Percentiles rank a stretch among this genome's conserved stretches.
Evolutionary conservation across 2,329 filamentous ascomycete species (phyloP).

Genomic region (Penicillium sp.): DNA sequence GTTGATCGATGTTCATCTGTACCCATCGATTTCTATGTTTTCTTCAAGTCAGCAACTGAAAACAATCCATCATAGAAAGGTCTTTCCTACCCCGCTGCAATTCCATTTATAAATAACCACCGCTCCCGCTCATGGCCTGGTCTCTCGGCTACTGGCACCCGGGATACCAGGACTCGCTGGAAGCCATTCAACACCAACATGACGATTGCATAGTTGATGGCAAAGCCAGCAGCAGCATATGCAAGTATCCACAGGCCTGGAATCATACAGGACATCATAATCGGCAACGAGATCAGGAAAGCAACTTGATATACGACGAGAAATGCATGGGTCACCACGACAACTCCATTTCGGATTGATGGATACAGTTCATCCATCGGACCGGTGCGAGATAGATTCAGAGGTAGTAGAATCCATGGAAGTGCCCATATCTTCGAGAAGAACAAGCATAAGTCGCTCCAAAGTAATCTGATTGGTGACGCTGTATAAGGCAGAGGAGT

Average conservation of each 20-base stretch:
- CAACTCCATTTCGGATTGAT: constrained; percentile 55
- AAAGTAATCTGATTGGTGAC: constrained; percentile 39
- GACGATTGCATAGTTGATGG: constrained; percentile 31
- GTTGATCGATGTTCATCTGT: constrained; percentile 65
- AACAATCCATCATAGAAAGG: constrained; percentile 40
- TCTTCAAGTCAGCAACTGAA: constrained; percentile 7
- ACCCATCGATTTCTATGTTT: constrained; percentile 51
- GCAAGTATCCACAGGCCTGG: constrained; percentile 32
- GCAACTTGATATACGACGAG: constrained; percentile 57
- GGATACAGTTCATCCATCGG: constrained; percentile 62
- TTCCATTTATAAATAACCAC: constrained; percentile 78
- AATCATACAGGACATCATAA: constrained; percentile 46
- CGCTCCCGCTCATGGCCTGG: constrained; percentile 58
- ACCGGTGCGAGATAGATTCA: constrained; percentile 51
- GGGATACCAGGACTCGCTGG: constrained; percentile 48
- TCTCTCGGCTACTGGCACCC: constrained; percentile 15
- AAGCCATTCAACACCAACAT: constrained; percentile 41
- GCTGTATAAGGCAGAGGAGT: constrained; percentile 38
- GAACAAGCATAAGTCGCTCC: constrained; percentile 41
- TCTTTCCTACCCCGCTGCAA: constrained; percentile 43
- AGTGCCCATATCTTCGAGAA: constrained; percentile 39
- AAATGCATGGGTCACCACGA: constrained; percentile 56
- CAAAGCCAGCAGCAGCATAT: constrained; percentile 29
- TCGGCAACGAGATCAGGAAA: constrained; percentile 59
- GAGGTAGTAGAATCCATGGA: constrained; percentile 59